Evolutionary conservation across 108 stramenopile genomes (phyloP).

Genomic region (Nitzschia sp.): DNA sequence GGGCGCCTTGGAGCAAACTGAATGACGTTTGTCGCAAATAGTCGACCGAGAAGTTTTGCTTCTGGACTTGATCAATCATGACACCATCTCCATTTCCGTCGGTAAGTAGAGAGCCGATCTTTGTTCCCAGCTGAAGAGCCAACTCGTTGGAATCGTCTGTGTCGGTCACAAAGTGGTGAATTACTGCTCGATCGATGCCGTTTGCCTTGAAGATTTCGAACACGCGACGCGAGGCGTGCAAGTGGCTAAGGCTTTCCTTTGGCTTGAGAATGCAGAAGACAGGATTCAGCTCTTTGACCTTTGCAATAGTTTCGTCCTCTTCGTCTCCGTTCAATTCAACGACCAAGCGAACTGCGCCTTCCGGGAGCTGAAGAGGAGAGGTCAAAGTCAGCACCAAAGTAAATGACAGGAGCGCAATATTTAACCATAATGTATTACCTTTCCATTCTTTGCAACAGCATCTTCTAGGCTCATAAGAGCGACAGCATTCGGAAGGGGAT

Average conservation of each 20-base stretch:
- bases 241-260: constrained; percentile 65
- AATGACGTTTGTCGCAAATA: constrained; percentile 88
- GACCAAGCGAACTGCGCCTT: constrained; percentile 87
- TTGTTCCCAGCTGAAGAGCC: constrained; percentile 83
- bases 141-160: constrained; percentile 82
- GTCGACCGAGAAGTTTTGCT: constrained; percentile 65
- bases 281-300: constrained; percentile 80
- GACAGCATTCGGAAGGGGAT: constrained; percentile 90
- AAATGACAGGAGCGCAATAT: not conserved
- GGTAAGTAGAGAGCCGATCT: constrained; percentile 82
- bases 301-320: constrained; percentile 71
- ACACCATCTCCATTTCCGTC: constrained; percentile 95
- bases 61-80: constrained; percentile 80
- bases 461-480: constrained; percentile 86
- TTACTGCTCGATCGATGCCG: constrained; percentile 74
- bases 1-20: constrained; percentile 91
- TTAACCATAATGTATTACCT: constrained; percentile 65
- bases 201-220: constrained; percentile 88
- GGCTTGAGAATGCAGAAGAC: constrained; percentile 71
- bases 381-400: no score
- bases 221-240: constrained; percentile 91
- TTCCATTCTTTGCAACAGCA: constrained; percentile 70
- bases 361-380: constrained; percentile 62
- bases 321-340: constrained; percentile 82
- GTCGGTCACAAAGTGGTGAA: constrained; percentile 84